A percentile compares a stretch with the other conserved stretches of the same genome.
These are phyloP conservation scores for Pseudozyma sp. DNA, from an alignment of 1,284 basidiomycete species.

Conservation along the genomic window DNA sequence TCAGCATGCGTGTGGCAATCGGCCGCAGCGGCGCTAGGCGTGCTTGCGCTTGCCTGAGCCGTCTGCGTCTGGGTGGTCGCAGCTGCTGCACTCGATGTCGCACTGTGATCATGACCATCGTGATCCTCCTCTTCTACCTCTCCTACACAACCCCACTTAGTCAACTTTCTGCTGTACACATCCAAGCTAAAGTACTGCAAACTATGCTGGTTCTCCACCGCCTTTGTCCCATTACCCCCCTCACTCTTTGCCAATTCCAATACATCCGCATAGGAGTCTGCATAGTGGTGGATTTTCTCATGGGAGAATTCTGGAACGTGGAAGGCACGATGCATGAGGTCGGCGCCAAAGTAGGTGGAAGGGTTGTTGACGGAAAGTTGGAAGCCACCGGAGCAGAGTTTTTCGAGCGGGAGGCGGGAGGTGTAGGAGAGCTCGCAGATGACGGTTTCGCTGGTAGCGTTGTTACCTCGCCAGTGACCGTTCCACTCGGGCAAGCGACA, in stretches of 20 bases:
- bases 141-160: constrained; percentile 58
- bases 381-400: constrained; percentile 68
- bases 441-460: constrained; percentile 70
- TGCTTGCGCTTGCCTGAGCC: background rate
- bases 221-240: constrained; percentile 59
- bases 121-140: constrained; percentile 8
- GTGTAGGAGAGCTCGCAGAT: constrained; percentile 59
- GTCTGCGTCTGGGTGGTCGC: background rate
- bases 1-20: constrained; percentile 51
- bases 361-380: constrained; percentile 61
- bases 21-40: background rate
- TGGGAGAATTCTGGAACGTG: constrained; percentile 69
- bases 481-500: constrained; percentile 67
- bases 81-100: background rate
- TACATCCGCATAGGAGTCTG: constrained; percentile 66
- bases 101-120: background rate
- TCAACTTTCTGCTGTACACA: constrained; percentile 68
- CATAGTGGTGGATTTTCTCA: constrained; percentile 67
- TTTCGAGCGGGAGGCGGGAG: constrained; percentile 36
- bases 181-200: constrained; percentile 70
- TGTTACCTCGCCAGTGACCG: constrained; percentile 71
- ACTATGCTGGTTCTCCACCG: constrained; percentile 69
- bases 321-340: constrained; percentile 69
- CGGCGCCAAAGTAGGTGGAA: constrained; percentile 67
- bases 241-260: constrained; percentile 67